Evolutionary conservation across 371 early-diverging fungal species (phyloP).

Genomic region (Syncephalastrum monosporum): DNA sequence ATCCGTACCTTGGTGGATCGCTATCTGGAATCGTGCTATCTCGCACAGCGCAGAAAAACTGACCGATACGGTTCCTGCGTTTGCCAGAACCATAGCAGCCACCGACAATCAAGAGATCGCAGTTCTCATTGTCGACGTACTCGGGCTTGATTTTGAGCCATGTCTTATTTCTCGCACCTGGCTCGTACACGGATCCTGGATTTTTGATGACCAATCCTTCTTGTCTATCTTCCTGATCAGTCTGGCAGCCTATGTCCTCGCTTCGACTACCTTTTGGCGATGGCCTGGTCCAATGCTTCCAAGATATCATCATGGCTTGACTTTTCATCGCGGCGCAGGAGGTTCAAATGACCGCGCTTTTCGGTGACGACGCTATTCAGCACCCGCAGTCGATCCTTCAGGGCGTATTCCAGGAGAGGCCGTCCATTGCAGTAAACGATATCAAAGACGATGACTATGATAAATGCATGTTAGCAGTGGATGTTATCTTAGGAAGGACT

Average conservation of each 20-base stretch:
- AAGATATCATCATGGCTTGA: constrained; percentile 58
- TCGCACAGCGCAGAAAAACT: constrained; percentile 68
- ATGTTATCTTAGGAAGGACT: not conserved
- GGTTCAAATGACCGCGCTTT: constrained; percentile 44
- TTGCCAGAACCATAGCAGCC: constrained; percentile 64
- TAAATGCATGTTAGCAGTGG: not conserved
- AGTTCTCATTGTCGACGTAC: constrained; percentile 69
- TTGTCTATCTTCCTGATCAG: constrained; percentile 18
- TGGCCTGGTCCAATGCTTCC: constrained; percentile 55
- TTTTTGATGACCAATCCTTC: constrained; percentile 74
- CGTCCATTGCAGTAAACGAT: constrained; percentile 63
- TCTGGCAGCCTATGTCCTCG: not conserved
- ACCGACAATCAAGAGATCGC: constrained; percentile 71
- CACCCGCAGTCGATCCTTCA: constrained; percentile 48
- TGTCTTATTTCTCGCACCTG: constrained; percentile 51
- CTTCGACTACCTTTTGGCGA: constrained; percentile 41
- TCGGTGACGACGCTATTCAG: constrained; percentile 53
- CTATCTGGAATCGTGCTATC: constrained; percentile 45
- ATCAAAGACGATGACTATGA: constrained; percentile 69
- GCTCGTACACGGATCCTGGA: constrained; percentile 54
- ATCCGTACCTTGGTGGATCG: constrained; percentile 23
- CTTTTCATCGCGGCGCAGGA: constrained; percentile 53
- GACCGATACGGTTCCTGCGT: constrained; percentile 58
- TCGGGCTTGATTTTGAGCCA: constrained; percentile 84
- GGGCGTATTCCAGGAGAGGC: constrained; percentile 52